A percentile compares a stretch with the other conserved stretches of the same genome.
Conservation (phyloP, 768 basidiomycete genomes). For the Suillus variegatus region DNA sequence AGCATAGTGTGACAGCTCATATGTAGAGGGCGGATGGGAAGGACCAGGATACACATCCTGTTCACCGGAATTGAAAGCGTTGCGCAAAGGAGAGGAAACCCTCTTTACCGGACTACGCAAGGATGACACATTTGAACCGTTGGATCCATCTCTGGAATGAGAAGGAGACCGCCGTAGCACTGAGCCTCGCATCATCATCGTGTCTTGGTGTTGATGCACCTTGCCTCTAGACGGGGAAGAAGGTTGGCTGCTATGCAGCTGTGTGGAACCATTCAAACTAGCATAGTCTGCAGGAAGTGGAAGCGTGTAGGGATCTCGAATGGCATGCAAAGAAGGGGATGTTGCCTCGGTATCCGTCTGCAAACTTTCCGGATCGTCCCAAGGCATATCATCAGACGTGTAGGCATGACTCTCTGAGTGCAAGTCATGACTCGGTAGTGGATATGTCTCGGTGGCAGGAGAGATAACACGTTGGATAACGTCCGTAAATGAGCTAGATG, state of each 20-base stretch:
- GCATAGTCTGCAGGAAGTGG: neutral
- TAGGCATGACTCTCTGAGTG: constrained; percentile 9
- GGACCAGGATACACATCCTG: constrained; percentile 6
- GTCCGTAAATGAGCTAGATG: neutral
- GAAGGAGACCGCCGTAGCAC: constrained; percentile 10
- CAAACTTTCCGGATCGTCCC: constrained; percentile 17
- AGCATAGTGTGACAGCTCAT: constrained; percentile 7
- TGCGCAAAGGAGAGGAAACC: constrained; percentile 17
- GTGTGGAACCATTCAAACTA: neutral
- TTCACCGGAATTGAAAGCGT: constrained; percentile 9
- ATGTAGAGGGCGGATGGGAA: neutral
- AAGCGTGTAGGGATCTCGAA: neutral
- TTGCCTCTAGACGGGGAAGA: constrained; percentile 8
- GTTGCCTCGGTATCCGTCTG: neutral
- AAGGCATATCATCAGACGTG: constrained; percentile 18
- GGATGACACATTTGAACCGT: constrained; percentile 13
- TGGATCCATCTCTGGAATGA: constrained; percentile 15
- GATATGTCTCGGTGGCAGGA: neutral
- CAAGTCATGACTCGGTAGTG: neutral
- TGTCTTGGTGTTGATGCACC: constrained; percentile 9
- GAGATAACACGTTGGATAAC: neutral
- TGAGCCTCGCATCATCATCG: neutral
- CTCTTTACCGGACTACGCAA: constrained; percentile 14
- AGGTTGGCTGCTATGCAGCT: neutral
- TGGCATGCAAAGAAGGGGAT: neutral